Evolutionary conservation across 1,139 yeast species (phyloP).

Genomic region (Candida labiduridarum): DNA sequence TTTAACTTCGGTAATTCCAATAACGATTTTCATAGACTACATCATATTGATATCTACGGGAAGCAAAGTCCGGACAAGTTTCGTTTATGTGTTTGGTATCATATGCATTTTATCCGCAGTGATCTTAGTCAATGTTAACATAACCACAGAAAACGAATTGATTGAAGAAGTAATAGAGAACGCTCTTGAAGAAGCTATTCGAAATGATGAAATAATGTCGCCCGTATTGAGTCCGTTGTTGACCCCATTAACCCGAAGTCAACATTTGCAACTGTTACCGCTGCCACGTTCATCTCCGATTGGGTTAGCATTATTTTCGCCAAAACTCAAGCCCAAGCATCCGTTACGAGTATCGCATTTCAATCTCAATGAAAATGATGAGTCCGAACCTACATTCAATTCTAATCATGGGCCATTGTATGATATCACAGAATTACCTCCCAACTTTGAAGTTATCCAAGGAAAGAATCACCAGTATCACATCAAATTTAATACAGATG

Average conservation of each 20-base stretch:
- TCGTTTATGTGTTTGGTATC: slow-evolving; percentile 48
- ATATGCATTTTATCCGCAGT: slow-evolving; percentile 49
- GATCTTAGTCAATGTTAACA: slow-evolving; percentile 45
- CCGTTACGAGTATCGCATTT: slow-evolving; percentile 13
- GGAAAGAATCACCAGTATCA: slow-evolving; percentile 47
- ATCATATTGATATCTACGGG: slow-evolving; percentile 27
- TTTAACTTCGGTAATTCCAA: slow-evolving; percentile 54
- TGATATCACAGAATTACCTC: slow-evolving; percentile 15
- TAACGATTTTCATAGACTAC: slow-evolving; percentile 51
- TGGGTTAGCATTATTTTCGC: slow-evolving; percentile 4
- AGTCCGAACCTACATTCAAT: slow-evolving; percentile 19
- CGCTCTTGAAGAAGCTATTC: slow-evolving; percentile 51
- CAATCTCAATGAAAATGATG: slow-evolving; percentile 20
- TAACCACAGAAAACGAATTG: slow-evolving; percentile 46
- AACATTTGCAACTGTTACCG: background rate
- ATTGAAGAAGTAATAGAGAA: slow-evolving; percentile 53
- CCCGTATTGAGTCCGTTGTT: slow-evolving; percentile 50
- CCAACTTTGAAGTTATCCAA: slow-evolving; percentile 31
- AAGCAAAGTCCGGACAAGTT: slow-evolving; percentile 24
- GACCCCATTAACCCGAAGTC: slow-evolving; percentile 15
- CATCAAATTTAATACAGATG: slow-evolving; percentile 21
- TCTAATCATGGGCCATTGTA: slow-evolving; percentile 27
- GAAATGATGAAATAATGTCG: slow-evolving; percentile 46
- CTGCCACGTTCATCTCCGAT: slow-evolving; percentile 6
- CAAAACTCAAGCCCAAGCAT: slow-evolving; percentile 6